Conservation (phyloP, 2,329 filamentous ascomycete species). For the Grosmannia serpens region DNA sequence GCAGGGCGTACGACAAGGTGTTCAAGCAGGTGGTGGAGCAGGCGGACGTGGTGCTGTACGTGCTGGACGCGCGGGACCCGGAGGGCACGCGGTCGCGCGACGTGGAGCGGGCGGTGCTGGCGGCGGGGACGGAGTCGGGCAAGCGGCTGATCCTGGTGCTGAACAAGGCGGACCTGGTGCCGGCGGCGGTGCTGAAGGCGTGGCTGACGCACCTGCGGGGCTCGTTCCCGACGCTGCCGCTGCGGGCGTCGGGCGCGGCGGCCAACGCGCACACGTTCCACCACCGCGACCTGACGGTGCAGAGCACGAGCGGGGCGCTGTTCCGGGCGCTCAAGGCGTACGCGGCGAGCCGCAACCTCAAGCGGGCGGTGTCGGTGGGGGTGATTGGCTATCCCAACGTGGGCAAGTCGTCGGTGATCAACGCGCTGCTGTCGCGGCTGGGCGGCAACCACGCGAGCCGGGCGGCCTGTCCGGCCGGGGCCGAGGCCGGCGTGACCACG, state of each 20-base stretch:
- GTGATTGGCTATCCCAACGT: slow-evolving; percentile 95
- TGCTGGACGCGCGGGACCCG: slow-evolving; percentile 84
- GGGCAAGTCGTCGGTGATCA: slow-evolving; percentile 94
- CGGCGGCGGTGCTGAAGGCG: slow-evolving; percentile 65
- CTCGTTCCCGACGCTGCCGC: slow-evolving; percentile 83
- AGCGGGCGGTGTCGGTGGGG: slow-evolving; percentile 80
- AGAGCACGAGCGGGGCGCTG: slow-evolving; percentile 72
- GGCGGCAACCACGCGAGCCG: slow-evolving; percentile 47
- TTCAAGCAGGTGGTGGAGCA: slow-evolving; percentile 88
- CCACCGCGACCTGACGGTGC: slow-evolving; percentile 78
- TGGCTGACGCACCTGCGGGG: slow-evolving; percentile 79
- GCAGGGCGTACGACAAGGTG: slow-evolving; percentile 86
- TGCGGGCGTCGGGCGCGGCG: slow-evolving; percentile 72
- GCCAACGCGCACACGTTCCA: slow-evolving; percentile 85
- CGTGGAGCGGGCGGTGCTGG: slow-evolving; percentile 83
- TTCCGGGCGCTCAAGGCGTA: slow-evolving; percentile 87
- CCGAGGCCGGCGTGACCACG: slow-evolving; percentile 87
- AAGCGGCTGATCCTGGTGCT: slow-evolving; percentile 85
- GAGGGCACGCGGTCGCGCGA: slow-evolving; percentile 84
- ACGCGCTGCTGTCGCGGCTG: slow-evolving; percentile 71
- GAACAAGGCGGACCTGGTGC: slow-evolving; percentile 92
- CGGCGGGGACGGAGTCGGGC: slow-evolving; percentile 51
- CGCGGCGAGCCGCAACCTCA: slow-evolving; percentile 70
- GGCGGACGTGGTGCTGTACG: slow-evolving; percentile 84
- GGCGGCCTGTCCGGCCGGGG: slow-evolving; percentile 72